Evolutionary conservation across 108 stramenopile genomes (phyloP).

Genomic region (Stephanodiscus minutulus): DNA sequence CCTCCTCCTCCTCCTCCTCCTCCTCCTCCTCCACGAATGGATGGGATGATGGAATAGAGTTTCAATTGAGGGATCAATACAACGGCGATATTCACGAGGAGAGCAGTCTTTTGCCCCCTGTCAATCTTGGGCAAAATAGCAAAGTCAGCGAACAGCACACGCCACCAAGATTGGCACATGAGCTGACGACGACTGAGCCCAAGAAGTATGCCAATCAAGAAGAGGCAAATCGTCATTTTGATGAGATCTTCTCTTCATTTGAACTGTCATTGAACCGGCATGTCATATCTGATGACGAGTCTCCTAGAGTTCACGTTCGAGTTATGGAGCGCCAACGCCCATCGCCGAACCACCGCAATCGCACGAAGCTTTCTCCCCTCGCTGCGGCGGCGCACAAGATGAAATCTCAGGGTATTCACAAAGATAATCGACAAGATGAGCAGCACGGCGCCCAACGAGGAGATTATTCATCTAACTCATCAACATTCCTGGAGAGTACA

Average conservation of each 20-base stretch:
- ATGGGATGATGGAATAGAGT: neutral
- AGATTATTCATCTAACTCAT: conserved; percentile 8
- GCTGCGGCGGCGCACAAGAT: conserved; percentile 1
- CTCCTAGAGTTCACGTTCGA: neutral
- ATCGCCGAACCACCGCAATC: neutral
- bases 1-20: neutral
- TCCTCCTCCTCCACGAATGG: no score
- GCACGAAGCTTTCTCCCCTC: neutral
- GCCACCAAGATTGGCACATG: no score
- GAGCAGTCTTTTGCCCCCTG: neutral
- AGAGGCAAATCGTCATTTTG: conserved; percentile 44
- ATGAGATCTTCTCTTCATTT: conserved; percentile 42
- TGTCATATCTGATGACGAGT: neutral
- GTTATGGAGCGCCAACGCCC: neutral
- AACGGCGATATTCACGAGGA: no score
- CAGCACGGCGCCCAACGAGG: conserved; percentile 6
- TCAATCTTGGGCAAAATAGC: neutral
- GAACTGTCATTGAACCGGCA: conserved; percentile 20
- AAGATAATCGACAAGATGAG: neutral
- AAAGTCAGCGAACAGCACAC: neutral
- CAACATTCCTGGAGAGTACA: conserved; percentile 29
- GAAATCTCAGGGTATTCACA: neutral
- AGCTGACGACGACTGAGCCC: neutral
- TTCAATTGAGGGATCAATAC: no score
- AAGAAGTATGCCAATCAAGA: conserved; percentile 17